Conservation (phyloP, 805 yeast genomes). For the Candida pseudofarinosa region DNA sequence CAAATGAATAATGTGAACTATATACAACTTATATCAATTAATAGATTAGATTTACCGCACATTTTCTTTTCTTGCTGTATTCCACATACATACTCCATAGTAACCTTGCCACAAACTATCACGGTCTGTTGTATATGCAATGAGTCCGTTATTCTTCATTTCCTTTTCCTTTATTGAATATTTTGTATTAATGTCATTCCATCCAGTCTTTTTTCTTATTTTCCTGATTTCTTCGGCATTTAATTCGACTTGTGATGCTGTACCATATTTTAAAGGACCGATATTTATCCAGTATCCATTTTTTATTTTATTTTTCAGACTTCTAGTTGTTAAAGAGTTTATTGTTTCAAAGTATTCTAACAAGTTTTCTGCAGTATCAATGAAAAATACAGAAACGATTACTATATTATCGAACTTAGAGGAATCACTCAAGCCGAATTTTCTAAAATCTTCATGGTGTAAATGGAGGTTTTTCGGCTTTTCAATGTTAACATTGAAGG, state of each 20-base stretch:
- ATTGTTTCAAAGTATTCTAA: conserved; percentile 71
- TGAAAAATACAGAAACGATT: conserved; percentile 68
- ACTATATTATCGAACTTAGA: conserved; percentile 44
- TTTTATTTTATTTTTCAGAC: conserved; percentile 12
- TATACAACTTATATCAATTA: conserved; percentile 3
- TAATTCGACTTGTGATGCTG: conserved; percentile 73
- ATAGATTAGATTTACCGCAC: background rate
- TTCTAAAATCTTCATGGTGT: conserved; percentile 62
- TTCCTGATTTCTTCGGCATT: conserved; percentile 61
- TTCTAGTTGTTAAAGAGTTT: conserved; percentile 14
- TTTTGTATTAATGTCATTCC: conserved; percentile 35
- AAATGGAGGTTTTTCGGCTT: conserved; percentile 48
- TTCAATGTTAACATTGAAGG: conserved; percentile 18
- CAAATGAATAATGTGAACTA: conserved; percentile 11
- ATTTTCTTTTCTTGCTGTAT: conserved; percentile 33
- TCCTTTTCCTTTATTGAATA: conserved; percentile 10
- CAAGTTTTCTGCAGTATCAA: conserved; percentile 89
- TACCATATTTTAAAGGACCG: conserved; percentile 92
- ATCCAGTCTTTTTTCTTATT: conserved; percentile 58
- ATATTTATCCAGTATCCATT: conserved; percentile 79
- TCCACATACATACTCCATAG: conserved; percentile 64
- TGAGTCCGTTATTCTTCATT: conserved; percentile 23
- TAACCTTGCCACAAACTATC: conserved; percentile 74
- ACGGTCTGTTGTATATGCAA: conserved; percentile 65
- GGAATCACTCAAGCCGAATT: conserved; percentile 34